Conservation (phyloP, 2,329 filamentous ascomycete genomes). For the Colletotrichum tropicale region DNA sequence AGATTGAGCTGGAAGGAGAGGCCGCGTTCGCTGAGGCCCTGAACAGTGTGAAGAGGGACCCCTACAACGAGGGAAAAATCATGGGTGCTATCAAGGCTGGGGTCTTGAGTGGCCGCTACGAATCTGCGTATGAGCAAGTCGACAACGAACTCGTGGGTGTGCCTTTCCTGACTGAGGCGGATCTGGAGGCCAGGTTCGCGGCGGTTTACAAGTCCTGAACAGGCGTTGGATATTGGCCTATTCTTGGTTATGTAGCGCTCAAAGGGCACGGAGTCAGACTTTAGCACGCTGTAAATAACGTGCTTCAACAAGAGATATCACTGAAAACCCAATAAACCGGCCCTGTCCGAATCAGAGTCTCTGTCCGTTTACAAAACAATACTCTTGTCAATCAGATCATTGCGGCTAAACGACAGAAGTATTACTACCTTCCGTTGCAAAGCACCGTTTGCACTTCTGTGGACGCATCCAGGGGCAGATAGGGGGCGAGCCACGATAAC, state of each 20-base stretch:
- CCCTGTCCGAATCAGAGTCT: background rate
- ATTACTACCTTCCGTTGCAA: background rate
- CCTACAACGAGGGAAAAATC: background rate
- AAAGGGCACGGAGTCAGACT: background rate
- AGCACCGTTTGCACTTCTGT: background rate
- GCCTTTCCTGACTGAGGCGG: background rate
- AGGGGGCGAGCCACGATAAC: background rate
- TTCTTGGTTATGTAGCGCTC: background rate
- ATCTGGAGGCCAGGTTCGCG: slow-evolving; percentile 6
- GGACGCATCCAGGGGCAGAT: background rate
- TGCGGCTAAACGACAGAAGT: background rate
- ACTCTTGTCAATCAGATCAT: background rate
- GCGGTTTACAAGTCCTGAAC: background rate
- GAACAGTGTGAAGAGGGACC: background rate
- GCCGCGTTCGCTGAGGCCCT: background rate
- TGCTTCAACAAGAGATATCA: background rate
- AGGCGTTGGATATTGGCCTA: background rate
- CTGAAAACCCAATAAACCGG: background rate
- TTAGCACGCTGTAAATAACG: background rate
- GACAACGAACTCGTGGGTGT: slow-evolving; percentile 4
- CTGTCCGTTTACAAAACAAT: background rate
- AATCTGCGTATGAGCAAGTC: background rate
- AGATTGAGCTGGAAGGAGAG: background rate
- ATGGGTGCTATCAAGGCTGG: background rate
- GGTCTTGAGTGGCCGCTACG: background rate